phyloP scores from a whole-genome alignment of 2,329 filamentous ascomycete species.

The Fusarium musae region DNA sequence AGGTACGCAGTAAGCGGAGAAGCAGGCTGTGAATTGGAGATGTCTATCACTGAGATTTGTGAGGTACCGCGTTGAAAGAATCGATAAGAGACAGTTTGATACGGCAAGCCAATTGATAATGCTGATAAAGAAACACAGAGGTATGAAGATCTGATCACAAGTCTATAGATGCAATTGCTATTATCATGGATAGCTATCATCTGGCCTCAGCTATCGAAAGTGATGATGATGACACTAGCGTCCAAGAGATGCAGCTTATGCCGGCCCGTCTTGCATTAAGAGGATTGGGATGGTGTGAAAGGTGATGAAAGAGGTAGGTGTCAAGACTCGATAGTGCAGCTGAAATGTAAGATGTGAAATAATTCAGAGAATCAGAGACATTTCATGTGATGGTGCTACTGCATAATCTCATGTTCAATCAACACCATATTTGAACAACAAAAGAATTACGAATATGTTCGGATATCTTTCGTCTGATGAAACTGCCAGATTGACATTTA shows the following conservation, averaged over 20 bases:
- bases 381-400: neutral
- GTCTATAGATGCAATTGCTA: neutral
- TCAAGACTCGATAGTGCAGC: conserved; percentile 6
- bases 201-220: neutral
- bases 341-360: conserved; percentile 9
- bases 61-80: neutral
- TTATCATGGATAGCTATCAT: neutral
- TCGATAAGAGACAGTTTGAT: neutral
- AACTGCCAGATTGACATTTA: neutral
- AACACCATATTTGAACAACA: neutral
- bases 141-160: neutral
- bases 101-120: neutral
- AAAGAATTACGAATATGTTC: neutral
- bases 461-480: neutral
- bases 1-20: conserved; percentile 29
- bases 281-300: conserved; percentile 19
- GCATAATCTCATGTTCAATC: neutral
- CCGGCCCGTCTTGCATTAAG: conserved; percentile 32
- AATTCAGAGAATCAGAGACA: neutral
- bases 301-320: conserved; percentile 31
- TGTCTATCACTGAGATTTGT: neutral
- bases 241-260: conserved; percentile 14
- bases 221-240: neutral
- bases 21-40: neutral
- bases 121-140: neutral